A percentile compares a stretch with the other conserved stretches of the same genome.
Evolutionary conservation across 768 basidiomycete species (phyloP).

Genomic region (Suillus subaureus): DNA sequence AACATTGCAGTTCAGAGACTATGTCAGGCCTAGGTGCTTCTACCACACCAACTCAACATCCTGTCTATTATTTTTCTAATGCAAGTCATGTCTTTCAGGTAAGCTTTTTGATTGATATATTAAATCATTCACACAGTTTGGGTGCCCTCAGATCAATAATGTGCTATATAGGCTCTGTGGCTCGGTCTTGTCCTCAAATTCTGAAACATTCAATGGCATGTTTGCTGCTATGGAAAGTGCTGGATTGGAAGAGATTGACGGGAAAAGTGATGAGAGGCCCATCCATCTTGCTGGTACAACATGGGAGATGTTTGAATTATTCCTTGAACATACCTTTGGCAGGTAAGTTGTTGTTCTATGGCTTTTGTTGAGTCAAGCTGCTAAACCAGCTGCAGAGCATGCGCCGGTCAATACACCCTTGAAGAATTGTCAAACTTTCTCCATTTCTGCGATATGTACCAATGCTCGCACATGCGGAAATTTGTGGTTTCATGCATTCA

Average conservation of each 20-base stretch:
- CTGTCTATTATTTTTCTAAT: neutral
- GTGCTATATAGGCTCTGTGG: neutral
- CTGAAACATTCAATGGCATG: neutral
- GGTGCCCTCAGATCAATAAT: neutral
- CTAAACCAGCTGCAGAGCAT: neutral
- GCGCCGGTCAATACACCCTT: neutral
- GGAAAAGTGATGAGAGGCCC: neutral
- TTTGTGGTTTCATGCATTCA: neutral
- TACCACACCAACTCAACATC: neutral
- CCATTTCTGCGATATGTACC: neutral
- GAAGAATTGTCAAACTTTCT: neutral
- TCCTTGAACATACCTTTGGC: constrained; percentile 4
- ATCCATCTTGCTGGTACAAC: neutral
- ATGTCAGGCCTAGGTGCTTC: neutral
- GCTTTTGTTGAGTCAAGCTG: neutral
- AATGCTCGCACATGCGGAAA: neutral
- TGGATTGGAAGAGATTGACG: neutral
- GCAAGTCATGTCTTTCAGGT: neutral
- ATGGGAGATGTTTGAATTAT: neutral
- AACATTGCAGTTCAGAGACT: neutral
- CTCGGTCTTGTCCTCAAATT: neutral
- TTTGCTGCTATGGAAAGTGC: neutral
- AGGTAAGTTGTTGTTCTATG: neutral
- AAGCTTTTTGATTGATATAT: neutral
- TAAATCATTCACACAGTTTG: neutral